Evolutionary conservation across 2,329 filamentous ascomycete genomes (phyloP).

Genomic region (Fusarium vanettenii): DNA sequence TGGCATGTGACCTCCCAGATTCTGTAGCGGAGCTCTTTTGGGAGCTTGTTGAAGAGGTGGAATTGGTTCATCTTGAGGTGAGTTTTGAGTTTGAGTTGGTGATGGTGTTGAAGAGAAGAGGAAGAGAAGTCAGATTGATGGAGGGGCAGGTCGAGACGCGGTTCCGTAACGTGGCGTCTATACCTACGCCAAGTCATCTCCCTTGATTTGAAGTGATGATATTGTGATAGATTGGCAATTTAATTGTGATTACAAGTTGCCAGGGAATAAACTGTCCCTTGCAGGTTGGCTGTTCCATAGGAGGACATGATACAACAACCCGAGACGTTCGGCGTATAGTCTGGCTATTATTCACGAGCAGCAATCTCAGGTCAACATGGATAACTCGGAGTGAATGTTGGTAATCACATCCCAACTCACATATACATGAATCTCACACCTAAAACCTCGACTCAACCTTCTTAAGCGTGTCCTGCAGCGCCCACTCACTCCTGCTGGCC

Average conservation of each 20-base stretch:
- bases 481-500: slow-evolving; percentile 75
- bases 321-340: not conserved
- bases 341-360: not conserved
- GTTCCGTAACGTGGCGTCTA: not conserved
- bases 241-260: not conserved
- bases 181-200: not conserved
- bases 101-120: not conserved
- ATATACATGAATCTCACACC: not conserved
- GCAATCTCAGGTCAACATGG: not conserved
- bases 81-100: not conserved
- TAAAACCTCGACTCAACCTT: slow-evolving; percentile 56
- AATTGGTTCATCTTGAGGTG: slow-evolving; percentile 20
- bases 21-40: slow-evolving; percentile 39
- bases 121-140: not conserved
- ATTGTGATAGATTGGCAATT: not conserved
- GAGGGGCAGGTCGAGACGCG: not conserved
- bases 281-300: not conserved
- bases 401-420: not conserved
- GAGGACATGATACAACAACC: not conserved
- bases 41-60: slow-evolving; percentile 35
- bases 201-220: not conserved
- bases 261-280: not conserved
- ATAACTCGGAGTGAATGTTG: not conserved
- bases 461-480: slow-evolving; percentile 72
- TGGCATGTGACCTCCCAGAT: slow-evolving; percentile 38